Conservation (phyloP, 139 green algal genomes). For the Trebouxia sp. region DNA sequence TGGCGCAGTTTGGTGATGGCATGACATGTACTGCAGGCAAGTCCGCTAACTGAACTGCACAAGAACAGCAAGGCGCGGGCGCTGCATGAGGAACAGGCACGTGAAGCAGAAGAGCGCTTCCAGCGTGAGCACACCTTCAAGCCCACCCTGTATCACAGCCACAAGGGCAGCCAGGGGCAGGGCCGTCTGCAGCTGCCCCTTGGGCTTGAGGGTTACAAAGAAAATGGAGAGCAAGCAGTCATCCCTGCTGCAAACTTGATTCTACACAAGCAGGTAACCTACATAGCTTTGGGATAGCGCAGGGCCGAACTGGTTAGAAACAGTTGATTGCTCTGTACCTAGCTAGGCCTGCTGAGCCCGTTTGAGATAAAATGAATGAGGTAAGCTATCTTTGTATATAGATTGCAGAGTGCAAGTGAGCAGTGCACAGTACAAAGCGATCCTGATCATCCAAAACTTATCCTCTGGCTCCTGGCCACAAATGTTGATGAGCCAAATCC, state of each 20-base stretch:
- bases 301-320: too few species aligned
- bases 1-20: not conserved
- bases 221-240: not conserved
- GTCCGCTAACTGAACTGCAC: constrained; percentile 2
- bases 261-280: not conserved
- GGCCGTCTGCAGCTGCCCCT: not conserved
- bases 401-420: too few species aligned
- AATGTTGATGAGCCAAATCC: too few species aligned
- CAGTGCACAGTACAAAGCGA: too few species aligned
- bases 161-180: not conserved
- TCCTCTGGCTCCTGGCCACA: too few species aligned
- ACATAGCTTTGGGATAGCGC: too few species aligned
- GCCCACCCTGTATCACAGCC: constrained; percentile 13
- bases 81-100: constrained; percentile 1
- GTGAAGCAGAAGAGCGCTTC: constrained; percentile 13
- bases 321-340: too few species aligned
- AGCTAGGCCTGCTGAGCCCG: too few species aligned
- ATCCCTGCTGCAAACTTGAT: not conserved
- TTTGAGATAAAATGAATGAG: too few species aligned
- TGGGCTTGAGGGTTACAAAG: not conserved
- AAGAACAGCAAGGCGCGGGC: constrained; percentile 7
- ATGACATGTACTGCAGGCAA: constrained; percentile 19
- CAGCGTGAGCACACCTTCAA: constrained; percentile 21
- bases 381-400: too few species aligned
- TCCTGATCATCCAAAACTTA: too few species aligned